Evolutionary conservation across 805 yeast species (phyloP), one percentile per base, ranked within the genome.

Genomic region (Teunomyces panamensis): DNA sequence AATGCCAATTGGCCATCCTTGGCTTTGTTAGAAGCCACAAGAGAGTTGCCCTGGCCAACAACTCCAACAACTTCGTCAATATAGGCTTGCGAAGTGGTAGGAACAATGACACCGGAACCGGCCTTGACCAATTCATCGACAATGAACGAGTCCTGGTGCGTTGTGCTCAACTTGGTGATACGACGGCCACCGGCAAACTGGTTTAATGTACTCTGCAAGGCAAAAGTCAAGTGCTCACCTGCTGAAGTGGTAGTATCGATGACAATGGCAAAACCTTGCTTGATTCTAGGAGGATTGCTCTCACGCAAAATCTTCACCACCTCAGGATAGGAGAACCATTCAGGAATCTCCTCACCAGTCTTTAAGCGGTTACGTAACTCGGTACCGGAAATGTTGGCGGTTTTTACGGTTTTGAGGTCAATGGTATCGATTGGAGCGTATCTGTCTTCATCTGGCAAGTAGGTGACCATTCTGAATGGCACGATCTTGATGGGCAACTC

Each of bases 241-340:
- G 58, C 54, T 46, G 59, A 59, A 43, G 85, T 83, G 33, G 87
- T 83, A 29, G 83, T 75, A 43, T 63, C 60, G 45, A 89, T 72
- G 51, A 84, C 77, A 45, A 90, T 72, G 7, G 89, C 87, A 68
- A 91, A 92, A 30, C 98, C 98, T 73, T 92, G 98, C 49, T 77
- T 67, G 49, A 77, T 81, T 70, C 97, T 83, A 54, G 98, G 96
- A 48, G 97, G 97, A 67, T 91, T 91, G 41, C 91, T 81, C 59
- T 89, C 92, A 65, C 98, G 85, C 59, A 91, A 78, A 50, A 92
- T 90, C 66, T 80, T 79, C 50, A 92, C 98, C 45, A 92, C 97
- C 69, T 91, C 97, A 3, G 97, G 96, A 71, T 91, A 91, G 4
- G 97, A 89, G 71, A 92, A 91, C 98, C 98, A 91, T 64, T 82